These are phyloP conservation scores for Thyridium curvatum DNA, from an alignment of 2,329 filamentous ascomycete genomes.

Conservation along the genomic window DNA sequence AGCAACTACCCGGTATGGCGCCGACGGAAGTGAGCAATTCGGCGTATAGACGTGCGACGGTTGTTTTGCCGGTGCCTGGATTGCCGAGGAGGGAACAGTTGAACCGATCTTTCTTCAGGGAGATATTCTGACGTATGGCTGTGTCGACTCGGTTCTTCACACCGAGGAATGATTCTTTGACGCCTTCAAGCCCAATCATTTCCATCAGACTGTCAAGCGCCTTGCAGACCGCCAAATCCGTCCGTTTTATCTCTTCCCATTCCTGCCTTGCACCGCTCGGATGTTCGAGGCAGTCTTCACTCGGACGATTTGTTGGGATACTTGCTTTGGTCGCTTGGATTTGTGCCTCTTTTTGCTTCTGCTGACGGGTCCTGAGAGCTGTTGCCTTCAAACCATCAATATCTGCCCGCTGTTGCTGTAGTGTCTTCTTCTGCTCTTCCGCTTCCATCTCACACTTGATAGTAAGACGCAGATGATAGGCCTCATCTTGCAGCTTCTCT, in stretches of 20 bases:
- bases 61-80: conserved; percentile 73
- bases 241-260: conserved; percentile 56
- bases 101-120: conserved; percentile 52
- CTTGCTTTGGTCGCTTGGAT: no score
- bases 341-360: no score
- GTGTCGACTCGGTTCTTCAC: conserved; percentile 61
- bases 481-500: conserved; percentile 45
- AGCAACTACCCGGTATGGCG: conserved; percentile 51
- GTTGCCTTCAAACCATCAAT: conserved; percentile 32
- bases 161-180: conserved; percentile 57
- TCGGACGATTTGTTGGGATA: neutral
- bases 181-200: conserved; percentile 64
- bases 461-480: conserved; percentile 37
- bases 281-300: neutral
- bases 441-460: conserved; percentile 37
- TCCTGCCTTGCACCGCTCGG: conserved; percentile 35
- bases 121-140: conserved; percentile 46
- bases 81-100: conserved; percentile 62
- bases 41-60: conserved; percentile 65
- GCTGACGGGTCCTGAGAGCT: conserved; percentile 12
- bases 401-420: conserved; percentile 40
- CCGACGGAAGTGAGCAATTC: conserved; percentile 57
- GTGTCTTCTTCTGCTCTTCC: conserved; percentile 30
- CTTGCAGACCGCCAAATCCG: conserved; percentile 41
- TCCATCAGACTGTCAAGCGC: conserved; percentile 59